These are phyloP conservation scores for Salvia miltiorrhiza DNA, from an alignment of 257 asterid species.

Conservation along the genomic window DNA sequence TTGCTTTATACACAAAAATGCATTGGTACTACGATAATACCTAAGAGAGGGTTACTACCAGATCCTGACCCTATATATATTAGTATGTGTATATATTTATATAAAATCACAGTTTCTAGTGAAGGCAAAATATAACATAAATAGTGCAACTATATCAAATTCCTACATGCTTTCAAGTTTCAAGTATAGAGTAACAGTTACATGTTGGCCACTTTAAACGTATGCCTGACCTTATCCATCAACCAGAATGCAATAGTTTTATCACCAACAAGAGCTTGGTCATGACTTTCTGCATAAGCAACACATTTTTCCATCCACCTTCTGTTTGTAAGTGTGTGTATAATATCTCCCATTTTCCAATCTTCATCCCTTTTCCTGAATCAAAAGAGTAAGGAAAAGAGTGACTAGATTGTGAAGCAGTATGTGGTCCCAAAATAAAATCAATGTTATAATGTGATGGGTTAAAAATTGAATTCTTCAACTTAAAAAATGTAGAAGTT, in stretches of 20 bases:
- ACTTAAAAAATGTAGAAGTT: neutral
- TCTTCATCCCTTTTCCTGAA: conserved; percentile 95
- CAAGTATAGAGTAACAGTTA: neutral
- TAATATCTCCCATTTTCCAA: conserved; percentile 92
- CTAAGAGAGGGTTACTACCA: no score
- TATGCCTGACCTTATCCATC: conserved; percentile 89
- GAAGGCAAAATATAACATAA: no score
- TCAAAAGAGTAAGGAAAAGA: conserved; percentile 21
- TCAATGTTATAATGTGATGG: neutral
- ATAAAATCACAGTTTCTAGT: no score
- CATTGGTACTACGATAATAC: no score
- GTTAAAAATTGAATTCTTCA: neutral
- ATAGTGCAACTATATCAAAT: no score
- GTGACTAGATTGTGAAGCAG: neutral
- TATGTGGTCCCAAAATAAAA: neutral
- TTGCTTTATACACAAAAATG: no score
- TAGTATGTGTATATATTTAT: no score
- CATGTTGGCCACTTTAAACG: neutral
- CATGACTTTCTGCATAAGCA: conserved; percentile 94
- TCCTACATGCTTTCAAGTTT: conserved; percentile 1
- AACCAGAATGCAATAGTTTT: conserved; percentile 98
- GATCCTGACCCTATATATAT: no score
- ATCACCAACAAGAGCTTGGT: conserved; percentile 98
- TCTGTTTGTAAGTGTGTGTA: conserved; percentile 80
- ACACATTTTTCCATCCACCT: conserved; percentile 95